Evolutionary conservation across 164 flowering plant species (phyloP), one percentile per base, ranked within the genome.

Genomic region (Warburgia ugandensis): DNA sequence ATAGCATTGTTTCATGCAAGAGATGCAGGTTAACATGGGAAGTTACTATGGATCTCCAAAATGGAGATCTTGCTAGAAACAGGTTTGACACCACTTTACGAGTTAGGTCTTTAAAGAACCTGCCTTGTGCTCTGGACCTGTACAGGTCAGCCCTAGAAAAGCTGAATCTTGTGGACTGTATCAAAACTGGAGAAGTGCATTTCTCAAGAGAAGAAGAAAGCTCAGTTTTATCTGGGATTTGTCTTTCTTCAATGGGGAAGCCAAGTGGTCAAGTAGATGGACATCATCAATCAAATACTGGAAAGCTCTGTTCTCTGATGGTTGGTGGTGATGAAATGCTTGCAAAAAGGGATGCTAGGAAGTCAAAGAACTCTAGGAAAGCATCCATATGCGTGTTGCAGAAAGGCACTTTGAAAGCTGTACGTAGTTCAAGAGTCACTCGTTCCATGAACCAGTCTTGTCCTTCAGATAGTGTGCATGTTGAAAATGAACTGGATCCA

Each of bases 371-470:
- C 54, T 36, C 66, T 29, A 81, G 68, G 63, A 77, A 65, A 36
- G 45, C 68, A 32, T 19, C 60, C 20, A 74, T 56, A 43, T 44
- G 59, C 59, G 42, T 55, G 46, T 19, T 51, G 12, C 52, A 50
- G 54, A 74, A 61, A 39, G 64, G 62, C 31, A 29, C 9, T 50
- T 19, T 54, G 22, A 50, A 59, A 25, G 27, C 58, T 58, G 72
- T 59, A 32, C 53, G 31, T 5, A 72, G 49, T 53, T 53, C 55
- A 45, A 89, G 82, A 67, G 32, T 69, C 38, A 83, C 88, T 45
- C 76, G 88, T 35, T 77, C 85, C 25, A 73, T 57, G 50, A 32
- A 41, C 62, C 78, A 65, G 14, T 61, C 73, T 53, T 60, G 58
- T 54, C 67, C 68, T 52, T 52, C 53, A 30, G 68, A 64, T 41